Evolutionary conservation across 805 yeast genomes (phyloP).

Genomic region (Ogataea ganodermae): DNA sequence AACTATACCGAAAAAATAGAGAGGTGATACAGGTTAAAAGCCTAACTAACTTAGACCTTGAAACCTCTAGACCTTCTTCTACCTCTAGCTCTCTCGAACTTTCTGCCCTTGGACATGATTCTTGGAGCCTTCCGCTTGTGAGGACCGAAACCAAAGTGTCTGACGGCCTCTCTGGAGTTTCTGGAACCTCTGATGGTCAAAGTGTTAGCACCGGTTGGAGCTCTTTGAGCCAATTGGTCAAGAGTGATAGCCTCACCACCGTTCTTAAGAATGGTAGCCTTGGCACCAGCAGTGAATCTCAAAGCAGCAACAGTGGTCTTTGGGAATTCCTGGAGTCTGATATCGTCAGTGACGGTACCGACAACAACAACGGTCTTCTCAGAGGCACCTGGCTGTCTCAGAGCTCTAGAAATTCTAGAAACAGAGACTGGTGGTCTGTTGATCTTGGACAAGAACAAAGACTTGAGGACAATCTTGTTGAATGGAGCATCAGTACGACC

Average conservation of each 20-base stretch:
- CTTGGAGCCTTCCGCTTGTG: constrained; percentile 99
- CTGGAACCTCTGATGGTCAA: constrained; percentile 98
- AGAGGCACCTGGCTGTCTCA: constrained; percentile 79
- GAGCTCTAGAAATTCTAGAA: constrained; percentile 84
- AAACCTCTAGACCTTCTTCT: constrained; percentile 99
- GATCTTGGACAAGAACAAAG: constrained; percentile 95
- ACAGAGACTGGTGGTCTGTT: constrained; percentile 99
- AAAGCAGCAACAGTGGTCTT: constrained; percentile 98
- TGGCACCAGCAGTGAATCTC: constrained; percentile 99
- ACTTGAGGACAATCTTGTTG: constrained; percentile 95
- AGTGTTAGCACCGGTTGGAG: constrained; percentile 99
- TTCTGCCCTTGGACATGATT: constrained; percentile 96
- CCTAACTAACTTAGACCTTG: constrained; percentile 80
- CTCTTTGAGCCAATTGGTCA: constrained; percentile 98
- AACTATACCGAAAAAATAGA: constrained; percentile 13
- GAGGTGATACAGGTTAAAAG: constrained; percentile 6
- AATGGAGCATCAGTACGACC: constrained; percentile 99
- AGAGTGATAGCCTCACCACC: constrained; percentile 99
- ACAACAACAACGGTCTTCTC: constrained; percentile 95
- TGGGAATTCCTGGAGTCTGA: constrained; percentile 92
- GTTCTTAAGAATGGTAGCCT: constrained; percentile 93
- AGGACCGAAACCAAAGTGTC: constrained; percentile 99
- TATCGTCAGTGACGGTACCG: constrained; percentile 98
- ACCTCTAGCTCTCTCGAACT: constrained; percentile 99
- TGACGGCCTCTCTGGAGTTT: constrained; percentile 98